phyloP scores from a whole-genome alignment of 1,284 basidiomycete species.

The Cutaneotrichosporon arboriforme region DNA sequence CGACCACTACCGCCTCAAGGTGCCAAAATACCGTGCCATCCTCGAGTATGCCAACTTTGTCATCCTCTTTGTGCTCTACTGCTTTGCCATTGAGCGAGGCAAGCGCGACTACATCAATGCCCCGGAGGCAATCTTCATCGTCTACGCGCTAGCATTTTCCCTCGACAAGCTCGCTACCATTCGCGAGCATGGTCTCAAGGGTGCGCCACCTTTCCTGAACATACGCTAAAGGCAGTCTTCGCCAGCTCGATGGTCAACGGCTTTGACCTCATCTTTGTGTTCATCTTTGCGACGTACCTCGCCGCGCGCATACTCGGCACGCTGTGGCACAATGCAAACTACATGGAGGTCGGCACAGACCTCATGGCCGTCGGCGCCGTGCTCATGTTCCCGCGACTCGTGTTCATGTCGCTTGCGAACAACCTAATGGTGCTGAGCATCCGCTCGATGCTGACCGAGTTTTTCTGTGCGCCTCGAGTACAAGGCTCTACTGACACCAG shows the following conservation, averaged over 20 bases:
- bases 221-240: conserved; percentile 30
- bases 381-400: conserved; percentile 78
- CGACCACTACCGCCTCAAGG: conserved; percentile 90
- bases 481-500: conserved; percentile 28
- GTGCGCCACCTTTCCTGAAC: conserved; percentile 17
- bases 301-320: conserved; percentile 66
- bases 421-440: conserved; percentile 59
- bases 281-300: conserved; percentile 67
- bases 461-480: conserved; percentile 45
- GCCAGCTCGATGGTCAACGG: conserved; percentile 57
- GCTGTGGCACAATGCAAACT: conserved; percentile 53
- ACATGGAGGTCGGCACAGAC: conserved; percentile 52
- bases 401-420: conserved; percentile 80
- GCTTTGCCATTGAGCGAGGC: conserved; percentile 72
- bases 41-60: conserved; percentile 82
- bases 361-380: conserved; percentile 58
- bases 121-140: conserved; percentile 68
- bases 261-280: conserved; percentile 75
- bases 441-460: conserved; percentile 47
- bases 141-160: conserved; percentile 76
- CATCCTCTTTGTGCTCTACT: conserved; percentile 73
- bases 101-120: conserved; percentile 59
- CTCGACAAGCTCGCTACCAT: conserved; percentile 88
- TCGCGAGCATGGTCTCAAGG: conserved; percentile 84
- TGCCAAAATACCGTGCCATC: conserved; percentile 81